Percentiles rank a stretch among this genome's conserved stretches.
These are phyloP conservation scores for Populus davidiana DNA, from an alignment of 345 rosid species.

Conservation along the genomic window DNA sequence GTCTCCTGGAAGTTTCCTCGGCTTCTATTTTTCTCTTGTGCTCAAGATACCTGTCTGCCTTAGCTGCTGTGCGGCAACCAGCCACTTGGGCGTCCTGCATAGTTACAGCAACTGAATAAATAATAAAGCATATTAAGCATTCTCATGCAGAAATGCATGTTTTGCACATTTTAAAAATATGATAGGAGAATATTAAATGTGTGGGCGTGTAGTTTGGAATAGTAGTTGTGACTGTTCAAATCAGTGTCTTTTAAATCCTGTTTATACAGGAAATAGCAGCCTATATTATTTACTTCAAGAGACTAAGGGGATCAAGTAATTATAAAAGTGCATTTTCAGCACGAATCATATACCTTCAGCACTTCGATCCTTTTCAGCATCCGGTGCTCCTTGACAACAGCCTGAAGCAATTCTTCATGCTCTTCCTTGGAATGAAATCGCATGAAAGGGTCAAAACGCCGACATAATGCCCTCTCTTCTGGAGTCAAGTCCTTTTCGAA, in stretches of 20 bases:
- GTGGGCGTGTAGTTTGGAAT: not conserved
- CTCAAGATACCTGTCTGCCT: constrained; percentile 71
- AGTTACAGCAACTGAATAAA: constrained; percentile 6
- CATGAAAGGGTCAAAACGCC: constrained; percentile 80
- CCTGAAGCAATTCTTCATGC: constrained; percentile 75
- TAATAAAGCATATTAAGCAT: not conserved
- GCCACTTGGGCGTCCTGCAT: constrained; percentile 86
- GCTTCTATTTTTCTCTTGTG: constrained; percentile 68
- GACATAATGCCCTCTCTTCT: constrained; percentile 73
- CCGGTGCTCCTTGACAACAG: constrained; percentile 67
- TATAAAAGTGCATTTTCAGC: not conserved
- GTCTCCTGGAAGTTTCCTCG: constrained; percentile 65
- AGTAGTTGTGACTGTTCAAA: not conserved
- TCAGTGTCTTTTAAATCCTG: not conserved
- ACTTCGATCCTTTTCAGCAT: constrained; percentile 68
- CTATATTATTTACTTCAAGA: not conserved
- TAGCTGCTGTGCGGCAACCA: constrained; percentile 80
- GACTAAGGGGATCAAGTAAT: not conserved
- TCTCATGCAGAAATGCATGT: not conserved
- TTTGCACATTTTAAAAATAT: not conserved
- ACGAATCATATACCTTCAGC: constrained; percentile 53
- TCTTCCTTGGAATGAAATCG: constrained; percentile 92
- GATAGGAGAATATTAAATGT: too few species aligned
- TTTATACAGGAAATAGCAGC: not conserved
- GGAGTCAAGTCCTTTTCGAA: constrained; percentile 71